Percentiles rank a stretch among this genome's conserved stretches.
Evolutionary conservation across 2,329 filamentous ascomycete genomes (phyloP).

Genomic region (Ramularia collo-cygni): DNA sequence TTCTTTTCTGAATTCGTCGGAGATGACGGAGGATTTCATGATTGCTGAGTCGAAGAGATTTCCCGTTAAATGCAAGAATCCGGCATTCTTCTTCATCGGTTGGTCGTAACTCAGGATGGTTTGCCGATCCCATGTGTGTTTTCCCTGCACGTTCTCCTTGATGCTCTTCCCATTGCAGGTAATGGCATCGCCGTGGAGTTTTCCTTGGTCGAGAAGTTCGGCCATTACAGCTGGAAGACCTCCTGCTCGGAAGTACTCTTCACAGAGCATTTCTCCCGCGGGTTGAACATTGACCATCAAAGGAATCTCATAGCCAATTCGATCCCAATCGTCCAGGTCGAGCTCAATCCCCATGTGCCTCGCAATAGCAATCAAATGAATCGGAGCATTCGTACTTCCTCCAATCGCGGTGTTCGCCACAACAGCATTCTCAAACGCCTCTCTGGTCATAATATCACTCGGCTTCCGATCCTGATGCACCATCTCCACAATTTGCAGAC

Average conservation of each 20-base stretch:
- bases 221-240: conserved; percentile 49
- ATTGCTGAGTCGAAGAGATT: conserved; percentile 28
- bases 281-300: conserved; percentile 51
- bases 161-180: conserved; percentile 45
- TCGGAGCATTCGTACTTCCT: conserved; percentile 51
- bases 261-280: conserved; percentile 46
- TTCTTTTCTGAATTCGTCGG: conserved; percentile 19
- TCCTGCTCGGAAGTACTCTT: conserved; percentile 50
- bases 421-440: conserved; percentile 52
- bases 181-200: conserved; percentile 38
- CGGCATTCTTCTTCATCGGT: conserved; percentile 45
- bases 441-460: conserved; percentile 49
- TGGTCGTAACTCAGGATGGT: conserved; percentile 41
- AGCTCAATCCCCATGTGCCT: conserved; percentile 48
- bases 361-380: conserved; percentile 50
- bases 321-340: conserved; percentile 49
- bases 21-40: conserved; percentile 28
- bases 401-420: conserved; percentile 50
- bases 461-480: conserved; percentile 32
- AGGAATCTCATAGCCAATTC: conserved; percentile 44
- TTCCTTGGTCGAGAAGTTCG: conserved; percentile 45
- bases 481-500: conserved; percentile 28
- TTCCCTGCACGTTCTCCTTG: conserved; percentile 37
- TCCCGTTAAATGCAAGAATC: conserved; percentile 35
- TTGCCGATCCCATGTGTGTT: conserved; percentile 44